Evolutionary conservation across 352 stramenopile species (phyloP), one percentile per base, ranked within the genome.

Genomic region (Pythium volutum): DNA sequence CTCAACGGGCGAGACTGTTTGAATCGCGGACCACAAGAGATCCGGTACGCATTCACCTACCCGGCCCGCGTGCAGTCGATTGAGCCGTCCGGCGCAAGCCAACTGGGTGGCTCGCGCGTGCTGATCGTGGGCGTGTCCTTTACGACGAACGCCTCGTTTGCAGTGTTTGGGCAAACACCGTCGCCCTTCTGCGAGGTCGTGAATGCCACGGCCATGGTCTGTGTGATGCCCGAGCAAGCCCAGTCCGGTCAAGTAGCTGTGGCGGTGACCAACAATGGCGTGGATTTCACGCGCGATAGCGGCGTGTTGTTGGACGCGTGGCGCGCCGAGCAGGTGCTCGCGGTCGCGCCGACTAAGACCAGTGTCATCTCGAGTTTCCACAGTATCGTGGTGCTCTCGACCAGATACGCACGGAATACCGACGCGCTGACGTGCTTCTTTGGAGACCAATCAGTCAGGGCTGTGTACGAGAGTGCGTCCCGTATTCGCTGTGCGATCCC

Each of bases 391-490:
- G 62, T 55, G 0, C 25, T 93, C n/a, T 68, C 45, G 1, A 75
- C 70, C 12, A 51, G 60, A 34, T 77, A 90, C 43, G 63, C 57
- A 9, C 68, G 66, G 4, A 74, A 74, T 15, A 67, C 48, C 1
- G 69, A 62, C 2, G 71, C 75, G 34, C 55, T 91, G 14, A 77
- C 76, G 23, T 94, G 84, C 15, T 85, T 77, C 36, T 90, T 89
- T 59, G 69, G 73, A 12, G 64, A 78, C 0, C 23, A n/a, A 1
- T 9, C 20, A 4, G 57, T 67, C 1, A 64, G 62, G 27, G 55
- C 9, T 23, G 72, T 18, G 6, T 88, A 72, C 55, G 67, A 80
- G 55, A 79, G 72, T 4, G 26, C 64, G 0, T 66, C 55, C 1
- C 61, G 36, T 22, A 68, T 92, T 11, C 49, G 70, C 3, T 92